A percentile compares a stretch with the other conserved stretches of the same genome.
phyloP scores from a whole-genome alignment of 2,329 filamentous ascomycete species.

The Diplodia scrobiculata region DNA sequence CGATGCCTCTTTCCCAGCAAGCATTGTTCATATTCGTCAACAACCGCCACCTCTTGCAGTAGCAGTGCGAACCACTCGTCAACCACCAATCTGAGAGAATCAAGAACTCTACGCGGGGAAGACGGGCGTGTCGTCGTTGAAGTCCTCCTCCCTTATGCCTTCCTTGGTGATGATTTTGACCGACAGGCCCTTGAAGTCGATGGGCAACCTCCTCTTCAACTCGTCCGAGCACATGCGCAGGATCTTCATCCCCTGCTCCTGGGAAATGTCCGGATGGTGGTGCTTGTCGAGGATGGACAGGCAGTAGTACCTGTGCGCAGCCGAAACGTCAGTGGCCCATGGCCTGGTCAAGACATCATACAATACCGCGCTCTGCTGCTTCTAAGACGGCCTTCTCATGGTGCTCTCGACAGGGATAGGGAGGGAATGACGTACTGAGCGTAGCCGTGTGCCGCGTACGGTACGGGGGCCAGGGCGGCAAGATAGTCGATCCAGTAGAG shows the following conservation, averaged over 20 bases:
- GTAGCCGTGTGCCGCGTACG: slow-evolving; percentile 97
- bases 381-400: background rate
- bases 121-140: slow-evolving; percentile 76
- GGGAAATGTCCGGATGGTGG: slow-evolving; percentile 89
- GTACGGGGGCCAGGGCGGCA: slow-evolving; percentile 80
- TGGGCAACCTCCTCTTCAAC: slow-evolving; percentile 91
- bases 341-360: background rate
- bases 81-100: background rate
- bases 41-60: background rate
- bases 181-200: slow-evolving; percentile 95
- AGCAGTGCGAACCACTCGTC: background rate
- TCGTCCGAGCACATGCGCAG: slow-evolving; percentile 95
- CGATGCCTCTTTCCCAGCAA: slow-evolving; percentile 13
- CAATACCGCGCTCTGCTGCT: background rate
- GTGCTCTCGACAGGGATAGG: background rate
- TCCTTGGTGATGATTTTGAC: slow-evolving; percentile 97
- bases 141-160: slow-evolving; percentile 80
- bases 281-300: slow-evolving; percentile 97
- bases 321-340: background rate
- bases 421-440: slow-evolving; percentile 69
- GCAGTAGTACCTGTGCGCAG: slow-evolving; percentile 80
- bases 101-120: slow-evolving; percentile 42
- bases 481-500: slow-evolving; percentile 98
- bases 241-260: slow-evolving; percentile 88
- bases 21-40: slow-evolving; percentile 2